Evolutionary conservation across 2,329 filamentous ascomycete genomes (phyloP).

Genomic region (Dactylellina haptotyla): DNA sequence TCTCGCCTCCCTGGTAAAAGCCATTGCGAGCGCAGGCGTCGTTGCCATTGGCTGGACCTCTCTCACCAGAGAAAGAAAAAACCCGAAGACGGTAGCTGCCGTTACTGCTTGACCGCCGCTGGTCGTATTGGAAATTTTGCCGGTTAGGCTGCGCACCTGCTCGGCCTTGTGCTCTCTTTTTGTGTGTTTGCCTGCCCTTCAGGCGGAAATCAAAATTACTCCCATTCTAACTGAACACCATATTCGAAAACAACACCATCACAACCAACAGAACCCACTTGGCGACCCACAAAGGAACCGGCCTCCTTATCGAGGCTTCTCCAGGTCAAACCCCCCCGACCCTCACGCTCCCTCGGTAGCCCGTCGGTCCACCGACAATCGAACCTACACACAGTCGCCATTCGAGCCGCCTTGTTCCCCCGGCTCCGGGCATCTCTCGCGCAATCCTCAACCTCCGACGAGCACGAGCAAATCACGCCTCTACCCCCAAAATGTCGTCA

Average conservation of each 20-base stretch:
- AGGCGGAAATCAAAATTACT: constrained; percentile 10
- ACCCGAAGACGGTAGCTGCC: not conserved
- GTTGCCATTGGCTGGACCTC: not conserved
- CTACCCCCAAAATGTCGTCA: constrained; percentile 18
- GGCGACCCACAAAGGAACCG: constrained; percentile 16
- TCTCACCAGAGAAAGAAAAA: not conserved
- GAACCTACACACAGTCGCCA: not conserved
- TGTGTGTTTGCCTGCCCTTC: constrained; percentile 3
- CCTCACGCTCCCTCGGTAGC: not conserved
- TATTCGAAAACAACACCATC: constrained; percentile 29
- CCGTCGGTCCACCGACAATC: not conserved
- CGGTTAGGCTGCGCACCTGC: constrained; percentile 5
- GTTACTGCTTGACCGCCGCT: not conserved
- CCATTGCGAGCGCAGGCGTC: not conserved
- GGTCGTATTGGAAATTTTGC: constrained; percentile 5
- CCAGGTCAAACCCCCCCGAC: not conserved
- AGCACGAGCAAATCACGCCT: not conserved
- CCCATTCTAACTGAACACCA: constrained; percentile 2
- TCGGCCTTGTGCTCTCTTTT: not conserved
- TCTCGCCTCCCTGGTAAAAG: not conserved
- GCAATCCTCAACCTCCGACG: constrained; percentile 5
- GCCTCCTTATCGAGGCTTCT: constrained; percentile 16
- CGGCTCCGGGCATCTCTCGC: not conserved
- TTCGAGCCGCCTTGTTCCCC: not conserved
- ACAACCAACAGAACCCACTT: constrained; percentile 10